These are phyloP conservation scores for Vigna hirtella DNA, from an alignment of 306 rosid species.

Conservation along the genomic window DNA sequence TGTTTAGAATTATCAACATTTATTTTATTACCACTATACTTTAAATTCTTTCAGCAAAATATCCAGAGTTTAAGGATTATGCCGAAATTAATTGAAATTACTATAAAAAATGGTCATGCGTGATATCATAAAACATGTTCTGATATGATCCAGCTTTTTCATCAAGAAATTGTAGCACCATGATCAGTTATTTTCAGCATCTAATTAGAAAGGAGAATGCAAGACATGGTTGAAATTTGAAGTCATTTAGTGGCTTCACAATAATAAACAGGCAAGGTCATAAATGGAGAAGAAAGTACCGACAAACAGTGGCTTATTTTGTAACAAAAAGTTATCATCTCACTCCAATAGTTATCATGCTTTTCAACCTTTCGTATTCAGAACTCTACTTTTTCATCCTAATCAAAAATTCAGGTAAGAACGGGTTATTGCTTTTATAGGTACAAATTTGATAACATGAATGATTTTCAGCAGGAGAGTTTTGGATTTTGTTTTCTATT, in stretches of 20 bases:
- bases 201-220: neutral
- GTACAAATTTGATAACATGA: too few relatives aligned
- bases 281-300: neutral
- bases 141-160: too few relatives aligned
- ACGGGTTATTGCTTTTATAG: too few relatives aligned
- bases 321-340: neutral
- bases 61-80: neutral
- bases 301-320: neutral
- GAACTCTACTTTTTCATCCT: neutral
- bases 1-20: neutral
- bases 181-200: slow-evolving; percentile 19
- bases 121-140: too few relatives aligned
- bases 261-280: slow-evolving; percentile 5
- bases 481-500: too few relatives aligned
- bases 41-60: neutral
- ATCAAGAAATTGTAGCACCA: neutral
- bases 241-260: slow-evolving; percentile 11
- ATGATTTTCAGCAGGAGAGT: too few relatives aligned
- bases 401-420: too few relatives aligned
- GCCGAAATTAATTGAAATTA: slow-evolving; percentile 17
- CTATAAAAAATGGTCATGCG: neutral
- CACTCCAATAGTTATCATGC: neutral
- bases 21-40: neutral
- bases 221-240: neutral
- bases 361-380: neutral